Base-by-base conservation (phyloP, 208 protist genomes). In the Novymonas esmeraldas region DNA sequence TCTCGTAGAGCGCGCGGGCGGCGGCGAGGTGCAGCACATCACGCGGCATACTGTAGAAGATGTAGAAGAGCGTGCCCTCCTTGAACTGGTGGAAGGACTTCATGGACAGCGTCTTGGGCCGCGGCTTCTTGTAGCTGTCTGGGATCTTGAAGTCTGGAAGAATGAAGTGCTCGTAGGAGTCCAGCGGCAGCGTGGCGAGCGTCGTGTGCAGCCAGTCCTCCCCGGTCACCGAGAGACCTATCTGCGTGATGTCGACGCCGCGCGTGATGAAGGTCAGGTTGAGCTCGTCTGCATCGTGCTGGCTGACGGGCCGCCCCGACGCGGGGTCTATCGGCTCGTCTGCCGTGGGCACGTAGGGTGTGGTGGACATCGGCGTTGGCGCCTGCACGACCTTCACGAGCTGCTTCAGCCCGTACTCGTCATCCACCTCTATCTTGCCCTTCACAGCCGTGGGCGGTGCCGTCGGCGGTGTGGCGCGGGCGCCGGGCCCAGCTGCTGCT, bases 1-100 rank as follows among this genome's bases (percentile, higher is more conserved):
- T 81, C 46, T 96, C 92, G 73, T 94, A 92, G 33, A 99, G 70
- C 29, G 98, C 95, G 0, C 82, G 74, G 9, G 97, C 97, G 3
- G 96, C 97, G 33, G 91, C 90, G 5, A 98, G 63, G 75, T 99
- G 98, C 24, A 99, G 81, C 39, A 98, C 87, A 70, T 99, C 98
- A 7, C 97, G 75, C 20, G 98, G 98, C 98, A 99, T 99, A 55
- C 89, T 90, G 76, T 99, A 99, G 74, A 99, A 99, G 58, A 99
- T 98, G 76, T 99, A 99, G 54, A 99, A 98, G 18, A 99, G 86
- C 16, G 97, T 99, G 20, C 98, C 95, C 29, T 98, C 79, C 60
- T 96, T 94, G 70, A 97, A 98, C 65, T 94, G 85, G 10, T 84
- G 74, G 56, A 98, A 95, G 34, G 87, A 78, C 59, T 89, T 89